Evolutionary conservation across 352 stramenopile genomes (phyloP).

Genomic region (Phytopythium ostracodes): DNA sequence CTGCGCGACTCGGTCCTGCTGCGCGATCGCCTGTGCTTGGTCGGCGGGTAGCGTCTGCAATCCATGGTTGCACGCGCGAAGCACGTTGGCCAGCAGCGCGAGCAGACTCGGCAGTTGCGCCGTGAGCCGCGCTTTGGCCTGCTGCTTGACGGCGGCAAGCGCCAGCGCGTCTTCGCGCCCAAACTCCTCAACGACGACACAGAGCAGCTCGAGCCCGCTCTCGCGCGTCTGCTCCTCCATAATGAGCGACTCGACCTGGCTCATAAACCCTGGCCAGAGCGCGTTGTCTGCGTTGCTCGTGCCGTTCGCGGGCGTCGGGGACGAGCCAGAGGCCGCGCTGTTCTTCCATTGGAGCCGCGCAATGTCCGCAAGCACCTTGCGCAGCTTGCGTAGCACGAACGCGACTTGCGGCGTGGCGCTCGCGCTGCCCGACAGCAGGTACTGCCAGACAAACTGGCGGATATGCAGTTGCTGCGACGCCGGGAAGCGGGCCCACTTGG

Average conservation of each 20-base stretch:
- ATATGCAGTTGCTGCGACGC: conserved; percentile 36
- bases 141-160: conserved; percentile 40
- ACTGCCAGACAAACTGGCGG: conserved; percentile 68
- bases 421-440: conserved; percentile 21
- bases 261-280: conserved; percentile 60
- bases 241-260: conserved; percentile 54
- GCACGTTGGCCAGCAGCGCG: conserved; percentile 38
- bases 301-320: neutral
- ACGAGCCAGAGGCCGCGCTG: conserved; percentile 6
- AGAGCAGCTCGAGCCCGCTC: conserved; percentile 52
- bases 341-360: conserved; percentile 51
- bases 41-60: conserved; percentile 21
- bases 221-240: conserved; percentile 33
- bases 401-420: conserved; percentile 22
- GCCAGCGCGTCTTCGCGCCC: conserved; percentile 58
- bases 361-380: conserved; percentile 72
- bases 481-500: conserved; percentile 45
- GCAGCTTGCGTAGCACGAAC: conserved; percentile 65
- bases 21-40: conserved; percentile 10
- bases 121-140: conserved; percentile 34
- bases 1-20: conserved; percentile 46
- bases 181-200: conserved; percentile 67
- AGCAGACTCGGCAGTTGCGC: conserved; percentile 47
- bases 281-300: neutral
- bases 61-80: conserved; percentile 40